Evolutionary conservation across 1,139 yeast species (phyloP).

Genomic region (Kluyveromyces marxianus): DNA sequence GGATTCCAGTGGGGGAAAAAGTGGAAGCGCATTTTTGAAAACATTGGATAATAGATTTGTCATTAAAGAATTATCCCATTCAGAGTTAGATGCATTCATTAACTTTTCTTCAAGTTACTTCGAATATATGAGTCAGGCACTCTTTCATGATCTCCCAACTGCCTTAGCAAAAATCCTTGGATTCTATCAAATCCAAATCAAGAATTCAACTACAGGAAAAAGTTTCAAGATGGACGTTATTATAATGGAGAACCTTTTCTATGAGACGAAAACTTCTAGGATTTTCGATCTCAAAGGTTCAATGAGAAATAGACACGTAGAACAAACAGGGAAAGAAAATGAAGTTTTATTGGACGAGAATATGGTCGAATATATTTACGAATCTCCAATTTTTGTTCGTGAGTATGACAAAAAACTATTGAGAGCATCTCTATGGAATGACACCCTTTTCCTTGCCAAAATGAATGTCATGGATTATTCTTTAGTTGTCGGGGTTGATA

Average conservation of each 20-base stretch:
- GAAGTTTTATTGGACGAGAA: constrained; percentile 94
- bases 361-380: constrained; percentile 96
- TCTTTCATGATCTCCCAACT: constrained; percentile 90
- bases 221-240: constrained; percentile 81
- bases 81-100: constrained; percentile 88
- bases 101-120: constrained; percentile 95
- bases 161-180: constrained; percentile 94
- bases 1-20: constrained; percentile 95
- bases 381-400: constrained; percentile 87
- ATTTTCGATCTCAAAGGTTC: constrained; percentile 96
- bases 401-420: constrained; percentile 84
- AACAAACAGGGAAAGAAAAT: constrained; percentile 91
- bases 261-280: constrained; percentile 72
- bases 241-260: constrained; percentile 93
- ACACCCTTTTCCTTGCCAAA: constrained; percentile 85
- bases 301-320: constrained; percentile 94
- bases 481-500: constrained; percentile 83
- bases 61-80: constrained; percentile 79
- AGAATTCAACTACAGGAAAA: constrained; percentile 68
- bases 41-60: constrained; percentile 86
- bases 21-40: constrained; percentile 89
- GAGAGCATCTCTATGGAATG: constrained; percentile 88
- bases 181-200: constrained; percentile 85
- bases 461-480: constrained; percentile 99
- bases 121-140: constrained; percentile 90